Conservation (phyloP, 352 stramenopile genomes). For the Globisporangium acanthophoron region DNA sequence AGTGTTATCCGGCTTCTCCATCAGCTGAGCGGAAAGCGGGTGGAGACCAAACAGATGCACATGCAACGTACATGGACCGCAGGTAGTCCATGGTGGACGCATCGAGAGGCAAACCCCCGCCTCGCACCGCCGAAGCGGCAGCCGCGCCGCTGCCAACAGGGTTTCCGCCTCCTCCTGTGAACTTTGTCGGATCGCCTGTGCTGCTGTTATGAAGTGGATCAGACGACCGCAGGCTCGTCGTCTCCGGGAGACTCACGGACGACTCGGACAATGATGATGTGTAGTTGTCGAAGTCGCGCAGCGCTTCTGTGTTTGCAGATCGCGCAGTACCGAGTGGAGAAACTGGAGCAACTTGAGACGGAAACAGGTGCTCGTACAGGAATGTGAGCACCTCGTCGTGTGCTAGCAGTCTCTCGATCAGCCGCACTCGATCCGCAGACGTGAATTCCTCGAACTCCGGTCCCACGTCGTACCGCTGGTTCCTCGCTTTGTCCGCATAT, state of each 20-base stretch:
- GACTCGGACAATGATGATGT: conserved; percentile 7
- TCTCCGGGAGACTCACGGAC: conserved; percentile 17
- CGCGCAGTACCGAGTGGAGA: conserved; percentile 10
- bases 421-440: conserved; percentile 46
- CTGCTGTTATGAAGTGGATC: conserved; percentile 1
- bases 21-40: no score
- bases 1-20: not conserved
- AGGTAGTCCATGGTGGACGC: conserved; percentile 52
- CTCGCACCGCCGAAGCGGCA: conserved; percentile 30
- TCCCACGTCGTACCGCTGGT: conserved; percentile 28
- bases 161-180: conserved; percentile 3
- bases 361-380: conserved; percentile 76
- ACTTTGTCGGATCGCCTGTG: not conserved
- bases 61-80: conserved; percentile 28
- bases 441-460: conserved; percentile 70
- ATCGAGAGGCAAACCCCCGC: conserved; percentile 32
- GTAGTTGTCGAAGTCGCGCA: conserved; percentile 1
- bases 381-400: conserved; percentile 78
- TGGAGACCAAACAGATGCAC: not conserved
- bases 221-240: not conserved
- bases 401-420: conserved; percentile 72
- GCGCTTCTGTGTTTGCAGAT: conserved; percentile 4
- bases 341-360: conserved; percentile 18
- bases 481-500: conserved; percentile 20
- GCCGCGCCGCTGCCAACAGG: conserved; percentile 34